Percentiles rank a stretch among this genome's conserved stretches.
These are phyloP conservation scores for Chionographis japonica DNA, from an alignment of 106 monocot genomes.

Conservation along the genomic window DNA sequence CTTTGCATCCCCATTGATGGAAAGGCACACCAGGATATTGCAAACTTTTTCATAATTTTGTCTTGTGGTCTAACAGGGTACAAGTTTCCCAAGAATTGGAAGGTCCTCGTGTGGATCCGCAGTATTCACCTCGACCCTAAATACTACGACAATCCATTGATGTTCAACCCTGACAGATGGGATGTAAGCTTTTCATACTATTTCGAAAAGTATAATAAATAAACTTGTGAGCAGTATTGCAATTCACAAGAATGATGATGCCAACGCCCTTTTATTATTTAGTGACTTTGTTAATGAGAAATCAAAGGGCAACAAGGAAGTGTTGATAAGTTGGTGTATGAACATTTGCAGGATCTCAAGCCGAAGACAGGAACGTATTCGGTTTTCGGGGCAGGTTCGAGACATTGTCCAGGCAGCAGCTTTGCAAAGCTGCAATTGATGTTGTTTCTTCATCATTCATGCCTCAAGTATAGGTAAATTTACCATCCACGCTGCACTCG, in stretches of 20 bases:
- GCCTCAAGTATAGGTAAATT: slow-evolving; percentile 28
- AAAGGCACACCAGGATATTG: too few relatives aligned
- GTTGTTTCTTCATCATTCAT: slow-evolving; percentile 32
- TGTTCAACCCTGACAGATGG: slow-evolving; percentile 42
- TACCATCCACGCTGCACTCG: neutral
- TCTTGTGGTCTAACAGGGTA: slow-evolving; percentile 5
- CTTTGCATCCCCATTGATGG: too few relatives aligned
- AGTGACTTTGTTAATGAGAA: too few relatives aligned
- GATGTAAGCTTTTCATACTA: slow-evolving; percentile 10
- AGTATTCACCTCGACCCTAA: slow-evolving; percentile 25
- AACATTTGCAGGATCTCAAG: slow-evolving; percentile 15
- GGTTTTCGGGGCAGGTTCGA: slow-evolving; percentile 23
- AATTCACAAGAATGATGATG: too few relatives aligned
- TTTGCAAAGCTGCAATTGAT: slow-evolving; percentile 28
- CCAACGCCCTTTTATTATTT: too few relatives aligned
- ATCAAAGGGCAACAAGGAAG: too few relatives aligned
- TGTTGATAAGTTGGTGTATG: too few relatives aligned
- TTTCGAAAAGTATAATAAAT: too few relatives aligned
- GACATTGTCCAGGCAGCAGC: slow-evolving; percentile 35
- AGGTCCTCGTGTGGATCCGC: slow-evolving; percentile 35
- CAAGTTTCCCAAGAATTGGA: slow-evolving; percentile 34
- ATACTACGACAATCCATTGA: slow-evolving; percentile 30
- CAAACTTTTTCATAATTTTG: neutral
- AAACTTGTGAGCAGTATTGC: too few relatives aligned
- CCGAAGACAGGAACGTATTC: slow-evolving; percentile 23